These are phyloP conservation scores for Cutaneotrichosporon spelunceum DNA, from an alignment of 1,284 basidiomycete species.

Conservation along the genomic window DNA sequence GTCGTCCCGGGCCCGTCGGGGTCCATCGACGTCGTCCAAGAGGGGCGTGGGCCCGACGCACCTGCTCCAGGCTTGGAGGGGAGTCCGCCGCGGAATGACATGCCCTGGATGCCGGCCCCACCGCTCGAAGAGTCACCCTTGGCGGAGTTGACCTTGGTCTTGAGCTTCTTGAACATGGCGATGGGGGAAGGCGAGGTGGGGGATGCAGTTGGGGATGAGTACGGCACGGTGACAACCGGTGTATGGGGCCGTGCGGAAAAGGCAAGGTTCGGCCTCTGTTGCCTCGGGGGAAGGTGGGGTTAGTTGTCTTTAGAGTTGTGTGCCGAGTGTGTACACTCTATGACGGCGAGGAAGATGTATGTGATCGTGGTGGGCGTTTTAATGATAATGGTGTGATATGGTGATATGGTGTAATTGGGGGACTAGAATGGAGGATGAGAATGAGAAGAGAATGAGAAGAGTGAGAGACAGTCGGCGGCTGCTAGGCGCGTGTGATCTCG, in stretches of 20 bases:
- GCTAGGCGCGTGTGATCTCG: too few species aligned
- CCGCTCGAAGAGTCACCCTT: background rate
- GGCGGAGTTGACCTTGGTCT: constrained; percentile 12
- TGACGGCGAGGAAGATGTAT: too few species aligned
- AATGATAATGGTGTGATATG: too few species aligned
- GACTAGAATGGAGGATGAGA: too few species aligned
- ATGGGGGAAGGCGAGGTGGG: background rate
- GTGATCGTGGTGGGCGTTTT: too few species aligned
- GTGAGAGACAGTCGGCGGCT: too few species aligned
- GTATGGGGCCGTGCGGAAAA: background rate
- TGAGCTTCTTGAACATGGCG: constrained; percentile 18
- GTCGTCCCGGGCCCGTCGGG: constrained; percentile 15
- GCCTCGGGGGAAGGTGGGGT: too few species aligned
- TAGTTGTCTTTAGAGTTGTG: too few species aligned
- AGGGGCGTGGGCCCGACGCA: constrained; percentile 7
- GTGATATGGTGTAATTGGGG: too few species aligned
- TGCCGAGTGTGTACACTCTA: too few species aligned
- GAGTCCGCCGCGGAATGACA: constrained; percentile 17
- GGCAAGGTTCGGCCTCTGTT: too few species aligned
- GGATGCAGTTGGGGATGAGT: background rate
- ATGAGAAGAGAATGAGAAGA: too few species aligned
- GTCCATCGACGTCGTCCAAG: constrained; percentile 19
- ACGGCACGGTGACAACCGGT: background rate
- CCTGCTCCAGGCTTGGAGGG: constrained; percentile 6
- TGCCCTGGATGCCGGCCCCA: constrained; percentile 9